Evolutionary conservation across 2,329 filamentous ascomycete genomes (phyloP), one percentile per base, ranked within the genome.

Genomic region (Colletotrichum spaethianum): DNA sequence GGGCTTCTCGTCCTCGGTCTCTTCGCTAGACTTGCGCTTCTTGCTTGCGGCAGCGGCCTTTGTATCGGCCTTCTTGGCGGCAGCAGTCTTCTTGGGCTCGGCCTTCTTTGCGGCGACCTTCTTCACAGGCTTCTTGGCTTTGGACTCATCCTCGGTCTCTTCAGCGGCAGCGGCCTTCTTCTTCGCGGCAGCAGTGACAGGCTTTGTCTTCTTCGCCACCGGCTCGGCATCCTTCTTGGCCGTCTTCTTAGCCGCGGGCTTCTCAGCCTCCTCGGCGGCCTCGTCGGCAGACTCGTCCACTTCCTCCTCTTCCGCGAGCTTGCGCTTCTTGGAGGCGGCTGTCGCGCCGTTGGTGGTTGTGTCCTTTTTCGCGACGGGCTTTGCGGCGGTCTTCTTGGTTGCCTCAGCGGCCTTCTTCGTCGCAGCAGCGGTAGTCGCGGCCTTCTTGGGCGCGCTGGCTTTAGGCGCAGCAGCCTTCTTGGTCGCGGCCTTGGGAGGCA

Each of bases 121-220:
- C 61, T 86, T 78, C 88, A 84, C 38, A 88, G 90, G 67, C 88
- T 74, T 74, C 61, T 77, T 77, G 23, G 74, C 40, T 73, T 75
- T 68, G 57, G 72, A 72, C 64, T 79, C 73, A 18, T 73, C 70
- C 28, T 74, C 57, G 20, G 64, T 64, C 63, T 73, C 78, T 59
- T 73, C 78, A 88, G 85, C 38, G 88, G 89, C 68, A 91, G 84
- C 20, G 89, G 89, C 72, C 88, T 74, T 74, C 69, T 44, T 75
- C 65, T 52, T 75, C 14, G 63, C 60, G 31, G 73, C 59, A 28
- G 69, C 67, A 44, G 73, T 70, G 12, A 44, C 26, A 14, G 71
- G 53, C 57, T 73, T 73, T 31, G 67, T 72, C 55, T 71, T 64
- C 62, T 74, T 75, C 36, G 26, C 44, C 23, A 20, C 44, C n/a